Percentiles rank a stretch among this genome's conserved stretches.
phyloP scores from a whole-genome alignment of 192 early-diverging fungal genomes.

The Rhizophagus sp. region DNA sequence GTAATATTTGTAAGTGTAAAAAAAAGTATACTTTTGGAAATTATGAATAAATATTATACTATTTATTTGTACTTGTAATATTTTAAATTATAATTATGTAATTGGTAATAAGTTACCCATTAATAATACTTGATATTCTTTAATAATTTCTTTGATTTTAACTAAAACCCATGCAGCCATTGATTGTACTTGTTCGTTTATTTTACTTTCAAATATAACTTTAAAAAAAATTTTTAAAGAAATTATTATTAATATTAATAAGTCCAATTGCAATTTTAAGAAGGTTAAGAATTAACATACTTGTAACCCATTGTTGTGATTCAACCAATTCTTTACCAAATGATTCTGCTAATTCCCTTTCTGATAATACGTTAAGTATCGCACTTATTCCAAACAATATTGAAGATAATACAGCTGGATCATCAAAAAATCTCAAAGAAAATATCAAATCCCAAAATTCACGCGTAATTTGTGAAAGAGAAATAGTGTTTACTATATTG shows the following conservation, averaged over 20 bases:
- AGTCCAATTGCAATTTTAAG: too few species aligned
- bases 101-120: constrained; percentile 22
- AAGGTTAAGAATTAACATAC: neutral
- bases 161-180: constrained; percentile 6
- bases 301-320: constrained; percentile 23
- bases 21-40: too few species aligned
- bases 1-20: too few species aligned
- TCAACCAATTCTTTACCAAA: constrained; percentile 25
- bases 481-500: constrained; percentile 11
- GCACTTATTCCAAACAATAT: constrained; percentile 21
- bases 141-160: constrained; percentile 15
- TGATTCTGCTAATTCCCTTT: constrained; percentile 19
- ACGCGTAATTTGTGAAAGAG: constrained; percentile 14
- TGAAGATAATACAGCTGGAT: constrained; percentile 7
- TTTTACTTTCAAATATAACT: constrained; percentile 19
- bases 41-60: too few species aligned
- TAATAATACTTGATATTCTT: constrained; percentile 15
- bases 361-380: neutral
- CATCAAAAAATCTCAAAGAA: constrained; percentile 26
- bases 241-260: too few species aligned
- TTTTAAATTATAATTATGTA: neutral
- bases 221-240: neutral
- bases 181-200: neutral
- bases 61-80: too few species aligned
- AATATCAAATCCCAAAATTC: constrained; percentile 32